Percentiles rank a stretch among this genome's conserved stretches.
Evolutionary conservation across 768 basidiomycete species (phyloP).

Genomic region (Pluteus cervinus): DNA sequence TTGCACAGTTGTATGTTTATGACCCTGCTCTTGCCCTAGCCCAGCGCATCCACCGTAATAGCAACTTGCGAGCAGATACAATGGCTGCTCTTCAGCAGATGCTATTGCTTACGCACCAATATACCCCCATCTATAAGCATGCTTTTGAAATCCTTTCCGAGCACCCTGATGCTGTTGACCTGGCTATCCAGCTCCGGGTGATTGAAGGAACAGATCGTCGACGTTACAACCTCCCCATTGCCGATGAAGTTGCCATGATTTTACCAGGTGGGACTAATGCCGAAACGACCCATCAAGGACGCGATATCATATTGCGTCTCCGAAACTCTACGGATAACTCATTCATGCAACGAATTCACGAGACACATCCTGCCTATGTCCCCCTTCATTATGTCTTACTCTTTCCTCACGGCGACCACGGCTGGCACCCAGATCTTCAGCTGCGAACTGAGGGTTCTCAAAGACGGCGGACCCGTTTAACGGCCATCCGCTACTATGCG

Average conservation of each 20-base stretch:
- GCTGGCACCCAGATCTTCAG: slow-evolving; percentile 23
- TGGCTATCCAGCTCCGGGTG: slow-evolving; percentile 13
- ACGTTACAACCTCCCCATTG: slow-evolving; percentile 33
- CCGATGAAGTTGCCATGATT: slow-evolving; percentile 20
- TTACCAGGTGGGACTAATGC: slow-evolving; percentile 16
- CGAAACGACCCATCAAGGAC: slow-evolving; percentile 26
- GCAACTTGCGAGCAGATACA: slow-evolving; percentile 5
- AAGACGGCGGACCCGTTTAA: too few relatives aligned
- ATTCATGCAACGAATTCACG: too few relatives aligned
- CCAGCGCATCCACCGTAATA: slow-evolving; percentile 1
- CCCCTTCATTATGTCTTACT: slow-evolving; percentile 38
- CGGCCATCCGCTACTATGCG: too few relatives aligned
- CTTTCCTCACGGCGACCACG: slow-evolving; percentile 31
- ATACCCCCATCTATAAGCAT: slow-evolving; percentile 22
- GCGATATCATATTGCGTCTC: too few relatives aligned
- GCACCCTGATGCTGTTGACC: slow-evolving; percentile 14
- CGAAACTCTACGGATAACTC: too few relatives aligned
- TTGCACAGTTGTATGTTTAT: slow-evolving; percentile 3
- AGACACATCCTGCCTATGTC: too few relatives aligned
- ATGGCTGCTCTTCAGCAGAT: slow-evolving; percentile 6
- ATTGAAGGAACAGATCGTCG: slow-evolving; percentile 21
- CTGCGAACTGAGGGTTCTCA: too few relatives aligned
- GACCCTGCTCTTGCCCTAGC: background rate
- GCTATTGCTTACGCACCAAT: slow-evolving; percentile 9
- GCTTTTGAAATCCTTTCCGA: slow-evolving; percentile 24